Evolutionary conservation across 345 rosid genomes (phyloP).

Genomic region (Salix purpurea): DNA sequence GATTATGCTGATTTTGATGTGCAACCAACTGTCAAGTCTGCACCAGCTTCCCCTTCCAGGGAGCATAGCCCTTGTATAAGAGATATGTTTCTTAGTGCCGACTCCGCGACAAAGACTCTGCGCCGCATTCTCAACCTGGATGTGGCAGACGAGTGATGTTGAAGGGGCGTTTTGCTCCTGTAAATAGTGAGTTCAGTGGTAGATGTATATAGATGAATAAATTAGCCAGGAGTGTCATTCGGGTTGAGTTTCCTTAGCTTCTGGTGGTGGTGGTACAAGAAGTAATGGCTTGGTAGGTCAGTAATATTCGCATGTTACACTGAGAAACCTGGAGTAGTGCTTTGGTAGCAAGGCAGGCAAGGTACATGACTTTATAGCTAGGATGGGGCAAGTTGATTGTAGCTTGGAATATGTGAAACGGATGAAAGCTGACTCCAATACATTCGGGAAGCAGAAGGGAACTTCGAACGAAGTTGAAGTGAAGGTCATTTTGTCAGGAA

Average conservation of each 20-base stretch:
- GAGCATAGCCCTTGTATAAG: conserved; percentile 32
- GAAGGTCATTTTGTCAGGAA: conserved; percentile 15
- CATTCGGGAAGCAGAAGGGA: conserved; percentile 22
- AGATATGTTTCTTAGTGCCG: conserved; percentile 50
- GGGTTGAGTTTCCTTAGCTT: conserved; percentile 32
- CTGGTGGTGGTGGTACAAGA: conserved; percentile 22
- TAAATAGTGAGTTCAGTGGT: conserved; percentile 44
- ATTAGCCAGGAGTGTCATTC: conserved; percentile 30
- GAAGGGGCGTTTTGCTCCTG: conserved; percentile 40
- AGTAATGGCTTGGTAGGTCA: conserved; percentile 33
- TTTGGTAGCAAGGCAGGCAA: conserved; percentile 11
- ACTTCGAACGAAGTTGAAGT: neutral
- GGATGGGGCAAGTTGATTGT: conserved; percentile 9
- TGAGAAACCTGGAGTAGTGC: conserved; percentile 15
- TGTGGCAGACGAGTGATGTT: conserved; percentile 46
- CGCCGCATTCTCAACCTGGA: conserved; percentile 97
- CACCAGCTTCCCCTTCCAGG: conserved; percentile 82
- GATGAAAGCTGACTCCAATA: conserved; percentile 14
- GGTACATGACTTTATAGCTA: neutral
- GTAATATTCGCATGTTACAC: conserved; percentile 26
- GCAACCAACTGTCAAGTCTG: conserved; percentile 63
- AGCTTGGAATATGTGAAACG: conserved; percentile 11
- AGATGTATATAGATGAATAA: conserved; percentile 61
- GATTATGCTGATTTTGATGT: conserved; percentile 31
- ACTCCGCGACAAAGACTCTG: conserved; percentile 76